Conservation (phyloP, 108 stramenopile species). For the Parmales sp. region DNA sequence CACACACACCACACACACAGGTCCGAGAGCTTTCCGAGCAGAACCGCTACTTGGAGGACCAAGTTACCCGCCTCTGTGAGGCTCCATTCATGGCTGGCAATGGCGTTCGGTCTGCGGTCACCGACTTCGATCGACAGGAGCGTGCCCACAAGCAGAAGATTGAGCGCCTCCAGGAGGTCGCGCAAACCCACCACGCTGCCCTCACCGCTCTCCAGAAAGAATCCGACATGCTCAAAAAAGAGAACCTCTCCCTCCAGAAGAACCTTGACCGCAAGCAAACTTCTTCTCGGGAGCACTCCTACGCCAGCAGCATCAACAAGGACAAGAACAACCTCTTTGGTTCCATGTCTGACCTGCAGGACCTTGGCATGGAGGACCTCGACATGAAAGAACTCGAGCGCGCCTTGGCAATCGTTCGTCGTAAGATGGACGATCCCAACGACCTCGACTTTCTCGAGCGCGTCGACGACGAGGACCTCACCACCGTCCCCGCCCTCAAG, state of each 20-base stretch:
- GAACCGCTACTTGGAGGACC: slow-evolving; percentile 35
- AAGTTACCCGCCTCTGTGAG: slow-evolving; percentile 39
- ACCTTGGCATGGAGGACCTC: slow-evolving; percentile 34
- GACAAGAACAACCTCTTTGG: slow-evolving; percentile 30
- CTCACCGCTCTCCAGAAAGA: slow-evolving; percentile 36
- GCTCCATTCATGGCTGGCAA: slow-evolving; percentile 14
- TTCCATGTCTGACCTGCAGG: slow-evolving; percentile 6
- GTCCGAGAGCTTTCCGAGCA: slow-evolving; percentile 22
- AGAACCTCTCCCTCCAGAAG: slow-evolving; percentile 26
- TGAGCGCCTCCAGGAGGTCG: slow-evolving; percentile 42
- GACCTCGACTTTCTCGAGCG: slow-evolving; percentile 23
- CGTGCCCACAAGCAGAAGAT: slow-evolving; percentile 24
- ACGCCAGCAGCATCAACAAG: slow-evolving; percentile 16
- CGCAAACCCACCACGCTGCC: slow-evolving; percentile 37
- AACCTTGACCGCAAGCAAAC: slow-evolving; percentile 12
- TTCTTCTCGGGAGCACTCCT: not conserved
- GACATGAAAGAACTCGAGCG: slow-evolving; percentile 45
- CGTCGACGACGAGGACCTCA: slow-evolving; percentile 13
- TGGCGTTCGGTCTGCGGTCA: slow-evolving; percentile 5
- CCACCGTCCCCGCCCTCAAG: slow-evolving; percentile 29
- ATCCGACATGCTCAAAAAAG: slow-evolving; percentile 27
- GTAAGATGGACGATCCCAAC: slow-evolving; percentile 10
- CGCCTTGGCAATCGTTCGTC: slow-evolving; percentile 40
- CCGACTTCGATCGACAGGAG: slow-evolving; percentile 13
- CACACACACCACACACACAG: too few species aligned